Base-by-base conservation (phyloP, 129 eudicot species). In the Centella asiatica region DNA sequence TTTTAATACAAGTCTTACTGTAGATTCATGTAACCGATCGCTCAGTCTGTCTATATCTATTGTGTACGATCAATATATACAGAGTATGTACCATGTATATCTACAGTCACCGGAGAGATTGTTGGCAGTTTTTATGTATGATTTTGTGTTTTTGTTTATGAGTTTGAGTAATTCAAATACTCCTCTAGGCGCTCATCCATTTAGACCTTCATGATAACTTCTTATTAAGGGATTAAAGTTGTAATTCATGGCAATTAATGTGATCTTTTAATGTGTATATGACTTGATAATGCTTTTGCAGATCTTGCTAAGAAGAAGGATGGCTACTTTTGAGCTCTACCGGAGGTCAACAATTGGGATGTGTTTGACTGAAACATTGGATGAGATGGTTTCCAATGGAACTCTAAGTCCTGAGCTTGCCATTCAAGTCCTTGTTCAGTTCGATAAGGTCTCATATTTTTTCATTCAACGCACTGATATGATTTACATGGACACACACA, bases 301-400 rank as follows among this genome's bases (percentile, higher is more conserved):
- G 80, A 73, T 76, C 53, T 53, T 52, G 45, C 10, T 48, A 37
- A 63, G 69, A 65, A 74, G 48, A 70, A 67, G 62, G 69, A 85
- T 86, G 97, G 95, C 97, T 1, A 86, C 95, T 5, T 87, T 93
- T 65, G 99, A 93, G 77, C 72, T 87, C 76, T 93, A 93, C 67
- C 74, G 99, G 32, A 77, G 96, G 72, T 87, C 99, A 39, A 93
- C 95, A 56, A 93, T 93, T 31, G 99, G 99, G 19, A 84, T 93
- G 96, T 87, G 99, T 64, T 77, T 93, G 86, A 93, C 95, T 2
- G 96, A 93, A 64, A 87, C 96, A 9, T 71, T 93, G 71, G 99
- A 93, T 67, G 95, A 93, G 81, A 84, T 87, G 99, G 96, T 93
- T 52, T 69, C 77, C 28, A 77, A 68, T 57, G 95, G 96, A 4